Evolutionary conservation across 306 rosid genomes (phyloP).

Genomic region (Amphicarpaea edgeworthii): DNA sequence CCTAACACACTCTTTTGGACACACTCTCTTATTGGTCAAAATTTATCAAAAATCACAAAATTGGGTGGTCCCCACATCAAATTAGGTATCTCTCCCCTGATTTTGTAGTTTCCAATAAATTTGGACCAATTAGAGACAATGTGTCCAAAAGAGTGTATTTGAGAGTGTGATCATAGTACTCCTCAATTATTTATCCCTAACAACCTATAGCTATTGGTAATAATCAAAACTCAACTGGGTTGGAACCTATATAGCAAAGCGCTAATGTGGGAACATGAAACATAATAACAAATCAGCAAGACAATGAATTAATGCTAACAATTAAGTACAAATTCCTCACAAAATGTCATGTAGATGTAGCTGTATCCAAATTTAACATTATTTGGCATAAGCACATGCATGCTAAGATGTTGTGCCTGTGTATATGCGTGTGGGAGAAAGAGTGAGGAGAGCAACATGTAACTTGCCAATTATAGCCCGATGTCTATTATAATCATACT

Average conservation of each 20-base stretch:
- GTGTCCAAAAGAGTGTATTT: too few species aligned
- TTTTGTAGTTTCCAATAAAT: too few species aligned
- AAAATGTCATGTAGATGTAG: conserved; percentile 1
- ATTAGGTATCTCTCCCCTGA: too few species aligned
- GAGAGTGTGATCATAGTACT: too few species aligned
- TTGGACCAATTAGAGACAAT: too few species aligned
- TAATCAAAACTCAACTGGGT: conserved; percentile 31
- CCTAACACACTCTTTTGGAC: too few species aligned
- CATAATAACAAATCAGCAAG: conserved; percentile 15
- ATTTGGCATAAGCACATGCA: conserved; percentile 7
- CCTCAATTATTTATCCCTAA: conserved; percentile 19
- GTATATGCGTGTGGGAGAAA: background rate
- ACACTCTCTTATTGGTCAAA: too few species aligned
- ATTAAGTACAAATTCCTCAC: background rate
- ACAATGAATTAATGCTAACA: background rate
- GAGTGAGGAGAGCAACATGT: conserved; percentile 18
- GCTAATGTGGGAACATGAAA: conserved; percentile 23
- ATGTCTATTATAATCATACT: conserved; percentile 63
- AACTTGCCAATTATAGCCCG: conserved; percentile 78
- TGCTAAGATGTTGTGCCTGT: background rate
- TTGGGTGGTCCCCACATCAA: too few species aligned
- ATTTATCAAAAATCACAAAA: too few species aligned
- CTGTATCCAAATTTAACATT: conserved; percentile 23
- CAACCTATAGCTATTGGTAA: background rate
- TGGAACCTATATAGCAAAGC: background rate